Percentiles rank a stretch among this genome's conserved stretches.
These are phyloP conservation scores for Sclerotinia borealis DNA, from an alignment of 2,329 filamentous ascomycete species.

Conservation along the genomic window DNA sequence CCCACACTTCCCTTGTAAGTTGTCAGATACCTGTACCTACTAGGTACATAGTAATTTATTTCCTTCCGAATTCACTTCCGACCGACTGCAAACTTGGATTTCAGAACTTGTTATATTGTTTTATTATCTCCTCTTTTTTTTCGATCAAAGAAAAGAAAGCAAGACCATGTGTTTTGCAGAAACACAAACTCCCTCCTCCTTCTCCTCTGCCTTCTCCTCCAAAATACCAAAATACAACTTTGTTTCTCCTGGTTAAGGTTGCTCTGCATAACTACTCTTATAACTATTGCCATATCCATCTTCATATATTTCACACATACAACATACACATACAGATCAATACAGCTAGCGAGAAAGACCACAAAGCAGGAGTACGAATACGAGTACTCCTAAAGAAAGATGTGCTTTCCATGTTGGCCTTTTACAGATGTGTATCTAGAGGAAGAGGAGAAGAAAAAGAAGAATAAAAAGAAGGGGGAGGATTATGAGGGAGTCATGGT, in stretches of 20 bases:
- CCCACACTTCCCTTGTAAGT: background rate
- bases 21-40: too few species aligned
- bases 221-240: background rate
- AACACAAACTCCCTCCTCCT: background rate
- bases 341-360: background rate
- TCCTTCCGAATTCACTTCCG: background rate
- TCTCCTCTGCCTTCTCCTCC: too few species aligned
- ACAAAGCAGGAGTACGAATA: too few species aligned
- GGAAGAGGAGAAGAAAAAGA: constrained; percentile 18
- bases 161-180: too few species aligned
- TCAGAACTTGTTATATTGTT: too few species aligned
- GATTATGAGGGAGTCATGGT: constrained; percentile 11
- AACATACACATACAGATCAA: background rate
- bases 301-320: background rate
- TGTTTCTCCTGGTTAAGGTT: background rate
- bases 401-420: constrained; percentile 26
- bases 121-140: too few species aligned
- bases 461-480: constrained; percentile 15
- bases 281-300: background rate
- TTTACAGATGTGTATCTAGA: constrained; percentile 24
- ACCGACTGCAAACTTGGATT: too few species aligned
- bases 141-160: background rate
- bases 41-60: background rate
- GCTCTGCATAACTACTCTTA: background rate
- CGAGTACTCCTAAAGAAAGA: constrained; percentile 9